These are phyloP conservation scores for Pyricularia pennisetigena DNA, from an alignment of 2,329 filamentous ascomycete genomes.

Conservation along the genomic window DNA sequence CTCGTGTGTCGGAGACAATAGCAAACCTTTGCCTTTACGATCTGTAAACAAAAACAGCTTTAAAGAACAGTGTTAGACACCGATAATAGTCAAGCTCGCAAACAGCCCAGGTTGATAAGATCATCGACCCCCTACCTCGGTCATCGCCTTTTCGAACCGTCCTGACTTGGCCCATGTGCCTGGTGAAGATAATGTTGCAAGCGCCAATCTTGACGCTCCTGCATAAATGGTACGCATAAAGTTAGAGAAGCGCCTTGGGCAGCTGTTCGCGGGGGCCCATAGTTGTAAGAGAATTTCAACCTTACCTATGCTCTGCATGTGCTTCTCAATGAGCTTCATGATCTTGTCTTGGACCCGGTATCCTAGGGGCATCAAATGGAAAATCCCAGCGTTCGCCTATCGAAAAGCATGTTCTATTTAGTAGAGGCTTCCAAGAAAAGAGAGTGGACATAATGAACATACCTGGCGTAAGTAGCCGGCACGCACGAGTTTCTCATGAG, in stretches of 20 bases:
- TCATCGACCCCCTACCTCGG: conserved; percentile 48
- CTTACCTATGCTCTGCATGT: conserved; percentile 69
- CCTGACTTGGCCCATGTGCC: conserved; percentile 75
- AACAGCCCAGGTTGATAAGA: neutral
- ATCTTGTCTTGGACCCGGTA: conserved; percentile 82
- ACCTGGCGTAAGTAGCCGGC: conserved; percentile 69
- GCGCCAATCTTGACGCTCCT: conserved; percentile 70
- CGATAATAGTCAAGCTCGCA: neutral
- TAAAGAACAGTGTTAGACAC: conserved; percentile 12
- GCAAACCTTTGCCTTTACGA: conserved; percentile 61
- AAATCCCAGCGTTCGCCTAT: conserved; percentile 78
- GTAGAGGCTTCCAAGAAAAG: neutral
- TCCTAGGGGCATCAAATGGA: conserved; percentile 83
- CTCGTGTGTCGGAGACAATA: conserved; percentile 89
- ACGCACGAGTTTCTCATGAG: conserved; percentile 56
- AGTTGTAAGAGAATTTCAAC: neutral
- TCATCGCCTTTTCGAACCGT: conserved; percentile 59
- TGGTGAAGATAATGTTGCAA: conserved; percentile 81
- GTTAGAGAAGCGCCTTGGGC: neutral
- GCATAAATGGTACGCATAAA: conserved; percentile 8
- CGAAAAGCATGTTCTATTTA: neutral
- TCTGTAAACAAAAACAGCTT: conserved; percentile 75
- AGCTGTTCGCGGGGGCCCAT: neutral
- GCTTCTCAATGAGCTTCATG: conserved; percentile 73
- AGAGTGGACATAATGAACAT: neutral